Percentiles rank a stretch among this genome's conserved stretches.
Conservation (phyloP, 2,329 filamentous ascomycete genomes). For the Colletotrichum plurivorum region DNA sequence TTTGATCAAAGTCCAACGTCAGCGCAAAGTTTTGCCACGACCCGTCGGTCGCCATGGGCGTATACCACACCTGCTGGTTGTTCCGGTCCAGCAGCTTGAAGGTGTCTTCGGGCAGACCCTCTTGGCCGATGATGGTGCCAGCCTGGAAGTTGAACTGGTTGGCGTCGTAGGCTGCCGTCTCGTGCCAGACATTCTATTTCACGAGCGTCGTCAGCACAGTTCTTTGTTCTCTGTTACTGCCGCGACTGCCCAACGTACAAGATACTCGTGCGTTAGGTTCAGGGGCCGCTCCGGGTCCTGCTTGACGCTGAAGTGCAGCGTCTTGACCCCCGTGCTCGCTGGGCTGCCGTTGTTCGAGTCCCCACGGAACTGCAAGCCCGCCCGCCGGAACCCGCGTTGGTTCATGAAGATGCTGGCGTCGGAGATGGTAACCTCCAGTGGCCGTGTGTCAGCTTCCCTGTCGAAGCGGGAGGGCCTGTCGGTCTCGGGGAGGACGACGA, state of each 20-base stretch:
- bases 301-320: constrained; percentile 53
- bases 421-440: constrained; percentile 60
- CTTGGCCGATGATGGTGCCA: constrained; percentile 48
- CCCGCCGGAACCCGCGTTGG: constrained; percentile 62
- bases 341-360: constrained; percentile 57
- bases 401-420: constrained; percentile 61
- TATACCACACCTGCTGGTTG: constrained; percentile 40
- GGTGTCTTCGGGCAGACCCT: constrained; percentile 19
- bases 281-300: constrained; percentile 50
- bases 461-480: constrained; percentile 54
- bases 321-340: constrained; percentile 51
- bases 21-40: constrained; percentile 43
- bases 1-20: constrained; percentile 40
- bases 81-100: constrained; percentile 40
- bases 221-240: too few relatives aligned
- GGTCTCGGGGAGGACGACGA: constrained; percentile 50
- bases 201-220: background rate
- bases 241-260: constrained; percentile 39
- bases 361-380: constrained; percentile 58
- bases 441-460: constrained; percentile 46
- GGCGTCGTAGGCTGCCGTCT: constrained; percentile 52
- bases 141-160: constrained; percentile 57
- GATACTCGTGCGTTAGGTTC: constrained; percentile 55
- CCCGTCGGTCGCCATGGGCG: constrained; percentile 29
- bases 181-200: constrained; percentile 53